Evolutionary conservation across 2,329 filamentous ascomycete species (phyloP), one percentile per base, ranked within the genome.

Genomic region (Colletotrichum gigasporum): DNA sequence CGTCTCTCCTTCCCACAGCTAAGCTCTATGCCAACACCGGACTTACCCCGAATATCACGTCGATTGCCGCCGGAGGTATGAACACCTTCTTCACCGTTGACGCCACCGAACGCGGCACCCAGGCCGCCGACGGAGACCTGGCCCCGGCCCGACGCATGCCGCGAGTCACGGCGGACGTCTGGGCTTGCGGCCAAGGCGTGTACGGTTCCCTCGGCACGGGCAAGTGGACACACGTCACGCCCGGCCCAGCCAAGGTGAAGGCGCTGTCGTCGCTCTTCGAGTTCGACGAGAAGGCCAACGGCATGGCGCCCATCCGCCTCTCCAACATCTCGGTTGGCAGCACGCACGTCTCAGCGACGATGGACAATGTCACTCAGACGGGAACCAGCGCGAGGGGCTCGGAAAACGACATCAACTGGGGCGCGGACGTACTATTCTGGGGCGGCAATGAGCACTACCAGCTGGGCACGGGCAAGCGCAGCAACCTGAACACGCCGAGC

Each of bases 401-500:
- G 1, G 80, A 87, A 39, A 91, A 92, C 68, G 91, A 94, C 71
- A 93, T 90, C 1, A 94, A 96, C 74, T 97, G 90, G 87, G 96
- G 96, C 50, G 89, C 91, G 4, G 96, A 98, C 74, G 90, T 94
- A 28, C 76, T 98, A 2, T 96, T 93, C 83, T 99, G 94, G 93
- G 96, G 96, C 66, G 93, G 93, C 55, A 99, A 98, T 72, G 94
- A 98, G 79, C 87, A 90, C 74, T 97, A 91, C 76, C 96, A 99
- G 78, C 86, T 99, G 24, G 96, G 96, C 11, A 97, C 91, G 1
- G 94, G 96, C 26, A 96, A 91, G 82, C 83, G 95, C 66, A 96
- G 88, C 72, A 98, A 98, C 73, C 74, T 91, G 9, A 87, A 87
- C 54, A 83, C 85, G 11, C 96, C 96, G 1, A 83, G 85, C 2